These are phyloP conservation scores for Suhomyces terraborum DNA, from an alignment of 1,139 yeast genomes.

Conservation along the genomic window DNA sequence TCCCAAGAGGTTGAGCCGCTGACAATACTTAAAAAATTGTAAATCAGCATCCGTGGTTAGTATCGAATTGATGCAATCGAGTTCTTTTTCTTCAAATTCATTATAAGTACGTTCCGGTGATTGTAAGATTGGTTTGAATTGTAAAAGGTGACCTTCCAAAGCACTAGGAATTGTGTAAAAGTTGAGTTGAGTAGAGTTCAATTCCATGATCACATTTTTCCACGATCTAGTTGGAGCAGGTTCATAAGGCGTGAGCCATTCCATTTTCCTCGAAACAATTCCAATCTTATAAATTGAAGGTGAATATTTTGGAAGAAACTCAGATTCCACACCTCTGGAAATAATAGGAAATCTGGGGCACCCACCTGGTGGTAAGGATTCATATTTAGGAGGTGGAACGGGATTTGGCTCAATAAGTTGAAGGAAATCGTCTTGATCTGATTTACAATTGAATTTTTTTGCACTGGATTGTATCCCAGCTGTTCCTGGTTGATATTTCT, in stretches of 20 bases:
- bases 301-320: slow-evolving; percentile 47
- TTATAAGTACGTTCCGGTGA: slow-evolving; percentile 18
- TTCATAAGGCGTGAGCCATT: slow-evolving; percentile 70
- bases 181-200: slow-evolving; percentile 75
- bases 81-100: slow-evolving; percentile 19
- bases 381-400: slow-evolving; percentile 51
- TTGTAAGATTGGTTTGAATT: slow-evolving; percentile 21
- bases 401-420: slow-evolving; percentile 54
- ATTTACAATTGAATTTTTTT: not conserved
- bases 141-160: slow-evolving; percentile 33
- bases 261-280: slow-evolving; percentile 55
- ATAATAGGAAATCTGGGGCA: slow-evolving; percentile 55
- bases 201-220: slow-evolving; percentile 62
- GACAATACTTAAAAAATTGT: slow-evolving; percentile 38
- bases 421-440: slow-evolving; percentile 25
- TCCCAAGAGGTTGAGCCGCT: slow-evolving; percentile 22
- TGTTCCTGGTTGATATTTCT: not conserved
- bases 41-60: slow-evolving; percentile 41
- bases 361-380: slow-evolving; percentile 48
- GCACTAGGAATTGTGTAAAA: slow-evolving; percentile 49
- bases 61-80: slow-evolving; percentile 23
- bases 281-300: slow-evolving; percentile 63
- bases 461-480: not conserved
- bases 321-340: not conserved
- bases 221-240: slow-evolving; percentile 62